A percentile compares a stretch with the other conserved stretches of the same genome.
Conservation (phyloP, 2,329 filamentous ascomycete genomes). For the Botryotinia narcissicola region DNA sequence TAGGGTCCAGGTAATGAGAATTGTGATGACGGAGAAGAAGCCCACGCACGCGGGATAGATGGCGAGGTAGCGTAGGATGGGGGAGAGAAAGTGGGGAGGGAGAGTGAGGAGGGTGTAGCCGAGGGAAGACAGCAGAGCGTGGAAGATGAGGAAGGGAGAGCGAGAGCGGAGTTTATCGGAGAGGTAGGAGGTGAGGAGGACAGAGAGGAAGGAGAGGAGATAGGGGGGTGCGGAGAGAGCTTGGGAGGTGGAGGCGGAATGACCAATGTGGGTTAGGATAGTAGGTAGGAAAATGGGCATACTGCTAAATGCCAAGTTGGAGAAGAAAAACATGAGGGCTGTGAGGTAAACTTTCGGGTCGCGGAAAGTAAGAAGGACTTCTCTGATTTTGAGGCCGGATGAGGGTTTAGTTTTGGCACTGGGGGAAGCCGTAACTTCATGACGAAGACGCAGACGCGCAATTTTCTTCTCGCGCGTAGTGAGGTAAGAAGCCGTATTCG, state of each 20-base stretch:
- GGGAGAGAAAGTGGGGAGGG: slow-evolving; percentile 57
- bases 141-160: slow-evolving; percentile 63
- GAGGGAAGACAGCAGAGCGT: slow-evolving; percentile 62
- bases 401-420: background rate
- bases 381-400: slow-evolving; percentile 49
- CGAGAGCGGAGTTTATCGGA: slow-evolving; percentile 67
- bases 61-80: slow-evolving; percentile 64
- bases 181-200: slow-evolving; percentile 68
- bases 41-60: slow-evolving; percentile 77
- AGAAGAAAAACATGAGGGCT: slow-evolving; percentile 79
- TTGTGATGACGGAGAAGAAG: slow-evolving; percentile 80
- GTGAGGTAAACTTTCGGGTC: slow-evolving; percentile 74
- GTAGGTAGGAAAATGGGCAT: slow-evolving; percentile 86
- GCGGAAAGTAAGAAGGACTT: slow-evolving; percentile 56
- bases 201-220: slow-evolving; percentile 68
- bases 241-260: slow-evolving; percentile 65
- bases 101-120: slow-evolving; percentile 63
- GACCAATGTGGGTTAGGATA: slow-evolving; percentile 74
- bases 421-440: slow-evolving; percentile 20
- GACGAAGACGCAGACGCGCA: slow-evolving; percentile 64
- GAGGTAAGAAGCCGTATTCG: slow-evolving; percentile 62
- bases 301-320: slow-evolving; percentile 84
- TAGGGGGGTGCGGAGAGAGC: slow-evolving; percentile 80
- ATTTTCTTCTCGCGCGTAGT: slow-evolving; percentile 64
- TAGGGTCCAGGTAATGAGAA: slow-evolving; percentile 84